Percentiles rank a stretch among this genome's conserved stretches.
phyloP scores from a whole-genome alignment of 352 stramenopile genomes.

The Blastocystis sp. region DNA sequence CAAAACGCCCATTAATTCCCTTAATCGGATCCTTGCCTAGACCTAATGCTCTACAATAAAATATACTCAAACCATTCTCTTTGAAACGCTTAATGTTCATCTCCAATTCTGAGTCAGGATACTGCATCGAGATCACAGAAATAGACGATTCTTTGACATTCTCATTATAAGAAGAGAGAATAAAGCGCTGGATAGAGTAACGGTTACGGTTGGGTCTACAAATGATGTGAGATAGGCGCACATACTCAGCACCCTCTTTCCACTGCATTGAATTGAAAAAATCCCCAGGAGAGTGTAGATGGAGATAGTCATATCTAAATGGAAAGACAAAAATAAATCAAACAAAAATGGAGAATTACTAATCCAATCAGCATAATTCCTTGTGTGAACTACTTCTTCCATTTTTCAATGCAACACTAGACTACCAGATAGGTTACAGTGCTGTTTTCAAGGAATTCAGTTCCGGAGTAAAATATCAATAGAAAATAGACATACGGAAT shows the following conservation, averaged over 20 bases:
- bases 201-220: not conserved
- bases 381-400: not conserved
- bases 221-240: not conserved
- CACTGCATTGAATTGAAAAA: not conserved
- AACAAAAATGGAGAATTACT: conserved; percentile 22
- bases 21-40: not conserved
- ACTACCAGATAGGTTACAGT: too few species aligned
- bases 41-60: not conserved
- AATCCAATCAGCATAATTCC: conserved; percentile 28
- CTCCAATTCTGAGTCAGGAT: not conserved
- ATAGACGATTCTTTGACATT: not conserved
- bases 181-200: not conserved
- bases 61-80: not conserved
- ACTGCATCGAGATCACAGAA: not conserved
- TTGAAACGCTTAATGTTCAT: not conserved
- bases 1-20: not conserved
- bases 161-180: not conserved
- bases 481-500: not conserved
- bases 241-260: not conserved
- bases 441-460: too few species aligned
- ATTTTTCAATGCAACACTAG: not conserved
- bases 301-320: conserved; percentile 46
- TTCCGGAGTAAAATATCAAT: too few species aligned
- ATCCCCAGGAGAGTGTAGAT: not conserved
- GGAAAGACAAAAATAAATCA: not conserved